These are phyloP conservation scores for Elongisporangium senticosum DNA, from an alignment of 352 stramenopile species.

Conservation along the genomic window DNA sequence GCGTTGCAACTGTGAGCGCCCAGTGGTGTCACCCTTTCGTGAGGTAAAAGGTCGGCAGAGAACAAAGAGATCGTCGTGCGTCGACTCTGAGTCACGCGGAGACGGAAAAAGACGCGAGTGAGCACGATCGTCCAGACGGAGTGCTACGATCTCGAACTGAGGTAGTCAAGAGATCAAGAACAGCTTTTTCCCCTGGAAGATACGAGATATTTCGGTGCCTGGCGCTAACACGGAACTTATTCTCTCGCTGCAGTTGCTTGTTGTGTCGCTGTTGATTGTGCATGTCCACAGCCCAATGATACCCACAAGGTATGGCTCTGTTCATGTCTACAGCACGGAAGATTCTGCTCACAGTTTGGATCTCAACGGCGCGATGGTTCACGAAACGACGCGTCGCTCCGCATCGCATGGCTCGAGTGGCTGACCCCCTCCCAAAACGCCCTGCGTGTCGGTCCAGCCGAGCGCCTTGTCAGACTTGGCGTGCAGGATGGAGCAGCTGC, in stretches of 20 bases:
- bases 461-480: not conserved
- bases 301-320: not conserved
- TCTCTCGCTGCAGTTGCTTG: not conserved
- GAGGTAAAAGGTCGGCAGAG: not conserved
- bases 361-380: not conserved
- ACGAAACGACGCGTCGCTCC: not conserved
- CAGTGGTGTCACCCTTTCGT: not conserved
- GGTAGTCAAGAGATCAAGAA: not conserved
- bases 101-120: not conserved
- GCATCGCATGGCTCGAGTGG: not conserved
- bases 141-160: not conserved
- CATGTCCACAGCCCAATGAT: not conserved
- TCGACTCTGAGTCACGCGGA: not conserved
- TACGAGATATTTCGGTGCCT: not conserved
- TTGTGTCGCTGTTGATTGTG: not conserved
- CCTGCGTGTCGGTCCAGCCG: not conserved
- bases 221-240: not conserved
- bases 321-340: not conserved
- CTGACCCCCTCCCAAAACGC: not conserved
- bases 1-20: not conserved
- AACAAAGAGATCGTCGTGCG: not conserved
- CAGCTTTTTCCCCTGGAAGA: not conserved
- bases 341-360: not conserved
- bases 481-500: slow-evolving; percentile 26
- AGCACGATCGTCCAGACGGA: not conserved